Conservation (phyloP, 106 monocot species). For the Acorus gramineus region DNA sequence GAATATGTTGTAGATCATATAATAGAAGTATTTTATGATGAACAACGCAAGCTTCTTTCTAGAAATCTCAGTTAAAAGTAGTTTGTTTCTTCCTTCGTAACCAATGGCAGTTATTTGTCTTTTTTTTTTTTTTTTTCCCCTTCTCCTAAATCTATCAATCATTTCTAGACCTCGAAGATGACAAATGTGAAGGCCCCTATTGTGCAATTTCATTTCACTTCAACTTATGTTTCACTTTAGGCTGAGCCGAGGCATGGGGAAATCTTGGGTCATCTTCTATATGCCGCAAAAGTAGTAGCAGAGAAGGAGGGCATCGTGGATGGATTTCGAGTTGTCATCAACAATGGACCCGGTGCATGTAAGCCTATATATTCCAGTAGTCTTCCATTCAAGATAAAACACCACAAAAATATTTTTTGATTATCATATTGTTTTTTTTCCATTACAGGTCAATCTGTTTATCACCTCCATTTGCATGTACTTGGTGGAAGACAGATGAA, state of each 20-base stretch:
- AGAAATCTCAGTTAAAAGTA: no score
- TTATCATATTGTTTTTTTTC: not conserved
- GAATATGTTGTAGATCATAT: no score
- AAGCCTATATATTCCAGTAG: constrained; percentile 4
- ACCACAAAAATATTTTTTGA: no score
- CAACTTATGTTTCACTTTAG: constrained; percentile 17
- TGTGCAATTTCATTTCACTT: not conserved
- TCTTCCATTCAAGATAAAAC: no score
- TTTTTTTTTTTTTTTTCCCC: not conserved
- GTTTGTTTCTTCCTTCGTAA: no score
- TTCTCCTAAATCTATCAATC: not conserved
- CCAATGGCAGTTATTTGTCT: not conserved
- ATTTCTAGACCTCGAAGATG: not conserved
- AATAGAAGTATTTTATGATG: no score
- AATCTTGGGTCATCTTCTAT: constrained; percentile 81
- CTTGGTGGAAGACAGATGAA: constrained; percentile 94
- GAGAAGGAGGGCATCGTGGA: constrained; percentile 85
- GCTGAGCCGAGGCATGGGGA: constrained; percentile 68
- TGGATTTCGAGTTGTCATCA: constrained; percentile 74
- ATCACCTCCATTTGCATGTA: constrained; percentile 83
- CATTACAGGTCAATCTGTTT: constrained; percentile 77
- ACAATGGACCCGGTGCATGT: constrained; percentile 76
- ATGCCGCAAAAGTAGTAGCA: constrained; percentile 72
- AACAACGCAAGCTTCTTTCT: no score
- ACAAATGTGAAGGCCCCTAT: not conserved